Evolutionary conservation across 257 asterid genomes (phyloP), one percentile per base, ranked within the genome.

Genomic region (Nicotiana sylvestris): DNA sequence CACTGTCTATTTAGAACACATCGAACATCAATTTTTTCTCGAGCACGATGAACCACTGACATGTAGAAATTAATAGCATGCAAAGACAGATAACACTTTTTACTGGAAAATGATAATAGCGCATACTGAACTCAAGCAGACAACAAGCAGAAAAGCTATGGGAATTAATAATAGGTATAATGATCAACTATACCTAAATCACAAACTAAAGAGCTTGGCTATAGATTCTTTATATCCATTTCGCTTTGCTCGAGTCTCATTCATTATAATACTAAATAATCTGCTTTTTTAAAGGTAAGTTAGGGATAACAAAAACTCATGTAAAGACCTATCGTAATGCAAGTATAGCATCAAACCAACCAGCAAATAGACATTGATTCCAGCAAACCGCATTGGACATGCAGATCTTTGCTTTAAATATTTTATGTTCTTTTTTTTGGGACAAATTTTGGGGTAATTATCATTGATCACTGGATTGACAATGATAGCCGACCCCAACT

Each of bases 41-140:
- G 77, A 70, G 78, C 58, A 70, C 4, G 62, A 49, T 49, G 62
- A 74, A 74, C 62, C 62, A 74, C 51, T 74, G 79, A 49, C 61
- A 27, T 13, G 1, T 27, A 49, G 25, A 74, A 25, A 49, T 7
- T 49, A 72, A 13, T 46, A 74, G 62, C 80, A 49, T 49, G 29
- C 27, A 49, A 27, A 49, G 80, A 74, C 43, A 49, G 79, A 74
- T 51, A 25, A 43, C 51, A 43, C 9, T 43, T 66, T 65, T 30
- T 5, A 15, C 43, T 30, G 10, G 39, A 15, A 30, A 66, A 32
- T 10, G 72, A 66, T 66, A 13, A 65, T 13, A 15, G 10, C 72
- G 5, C 46, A 6, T 65, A 65, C 10, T 65, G 39, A 65, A 65
- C 4, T 65, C 43, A 30, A 65, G 39, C n/a, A 10, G 39, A 65